Evolutionary conservation across 257 asterid species (phyloP), one percentile per base, ranked within the genome.

Genomic region (Solanum ossicruentum): DNA sequence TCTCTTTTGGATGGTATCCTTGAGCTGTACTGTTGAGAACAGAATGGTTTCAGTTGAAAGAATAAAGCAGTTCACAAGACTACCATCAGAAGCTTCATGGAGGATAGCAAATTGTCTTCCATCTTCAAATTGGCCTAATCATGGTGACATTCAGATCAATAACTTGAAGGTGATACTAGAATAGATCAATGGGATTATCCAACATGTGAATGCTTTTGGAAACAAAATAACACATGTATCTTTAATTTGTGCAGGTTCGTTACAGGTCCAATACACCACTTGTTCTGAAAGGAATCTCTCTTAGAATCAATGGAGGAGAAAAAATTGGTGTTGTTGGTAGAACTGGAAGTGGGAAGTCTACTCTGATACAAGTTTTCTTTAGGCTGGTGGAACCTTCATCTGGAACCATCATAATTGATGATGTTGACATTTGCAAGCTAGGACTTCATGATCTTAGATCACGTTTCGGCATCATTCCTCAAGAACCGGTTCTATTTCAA

Each of bases 11-110:
- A 61, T 90, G 0, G 89, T 92, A 60, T 92, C 86, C 78, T 61
- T 88, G 49, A 88, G 90, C 55, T 92, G 91, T 78, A 17, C 52
- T 20, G 83, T 93, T 57, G 98, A 93, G 88, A 95, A 93, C 82
- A 87, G 86, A 65, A 92, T 95, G 96, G 95, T 95, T 60, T 93
- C 98, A 0, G 98, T 93, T 3, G 98, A 95, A 90, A 91, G 98
- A 83, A 89, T 95, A 55, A 90, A 90, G 84, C 98, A 95, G 21
- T 95, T 92, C 83, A 88, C 86, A 56, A 86, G 83, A 75, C 92
- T 95, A 84, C 94, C 94, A 26, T 85, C 95, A 0, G 98, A 95
- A 85, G 96, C 98, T 47, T 80, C 89, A 20, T 92, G 95, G 97
- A 91, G 58, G 60, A 85, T 66, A 66, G 17, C 84, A 3, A 91